A percentile compares a stretch with the other conserved stretches of the same genome.
Conservation (phyloP, 2,329 filamentous ascomycete species). For the Microsporum ferrugineum region DNA sequence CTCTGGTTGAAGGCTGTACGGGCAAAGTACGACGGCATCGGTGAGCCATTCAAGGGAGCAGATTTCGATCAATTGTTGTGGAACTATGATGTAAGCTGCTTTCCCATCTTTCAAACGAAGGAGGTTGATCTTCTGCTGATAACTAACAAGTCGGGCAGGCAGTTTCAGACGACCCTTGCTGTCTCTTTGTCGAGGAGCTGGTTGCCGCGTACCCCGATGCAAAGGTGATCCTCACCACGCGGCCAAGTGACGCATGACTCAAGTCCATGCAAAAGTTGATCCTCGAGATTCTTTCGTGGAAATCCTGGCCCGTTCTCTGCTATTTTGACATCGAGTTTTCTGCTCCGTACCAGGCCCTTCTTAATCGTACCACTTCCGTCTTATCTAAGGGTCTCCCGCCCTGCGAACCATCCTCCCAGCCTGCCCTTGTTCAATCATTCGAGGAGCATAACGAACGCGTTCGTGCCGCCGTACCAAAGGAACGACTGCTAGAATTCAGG, state of each 20-base stretch:
- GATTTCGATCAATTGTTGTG: not conserved
- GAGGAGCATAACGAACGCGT: conserved; percentile 43
- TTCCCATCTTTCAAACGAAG: not conserved
- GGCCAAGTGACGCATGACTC: conserved; percentile 53
- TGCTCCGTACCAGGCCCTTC: not conserved
- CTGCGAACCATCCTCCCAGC: not conserved
- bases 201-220: conserved; percentile 62
- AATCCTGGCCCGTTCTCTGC: not conserved
- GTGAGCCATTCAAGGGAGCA: not conserved
- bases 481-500: conserved; percentile 44
- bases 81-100: not conserved
- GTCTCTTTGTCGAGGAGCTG: conserved; percentile 57
- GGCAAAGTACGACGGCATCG: not conserved
- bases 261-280: not conserved
- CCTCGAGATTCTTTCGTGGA: not conserved
- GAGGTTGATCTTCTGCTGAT: not conserved
- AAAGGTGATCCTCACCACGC: conserved; percentile 57
- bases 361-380: not conserved
- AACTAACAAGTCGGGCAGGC: conserved; percentile 24
- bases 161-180: conserved; percentile 58
- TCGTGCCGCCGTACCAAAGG: conserved; percentile 36
- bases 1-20: not conserved
- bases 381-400: not conserved
- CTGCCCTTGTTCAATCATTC: not conserved
- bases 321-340: not conserved